Evolutionary conservation across 1,284 basidiomycete species (phyloP).

Genomic region (Cutaneotrichosporon cavernicola): DNA sequence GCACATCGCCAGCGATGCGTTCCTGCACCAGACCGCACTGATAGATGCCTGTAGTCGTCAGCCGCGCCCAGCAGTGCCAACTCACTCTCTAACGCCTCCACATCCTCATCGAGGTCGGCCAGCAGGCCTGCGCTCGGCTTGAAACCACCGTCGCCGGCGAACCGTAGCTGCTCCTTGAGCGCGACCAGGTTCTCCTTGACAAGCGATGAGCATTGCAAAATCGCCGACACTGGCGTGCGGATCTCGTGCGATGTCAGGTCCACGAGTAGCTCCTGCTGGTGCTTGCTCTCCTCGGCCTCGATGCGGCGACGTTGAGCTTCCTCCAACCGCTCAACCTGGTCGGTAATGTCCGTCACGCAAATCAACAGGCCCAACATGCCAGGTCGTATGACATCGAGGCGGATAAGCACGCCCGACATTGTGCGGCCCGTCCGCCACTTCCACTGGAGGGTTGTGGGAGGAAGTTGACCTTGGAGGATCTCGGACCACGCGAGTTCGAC

Average conservation of each 20-base stretch:
- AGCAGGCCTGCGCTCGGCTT: constrained; percentile 42
- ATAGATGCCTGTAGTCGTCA: constrained; percentile 27
- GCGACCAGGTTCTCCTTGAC: constrained; percentile 49
- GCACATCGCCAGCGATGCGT: constrained; percentile 54
- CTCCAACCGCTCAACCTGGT: constrained; percentile 41
- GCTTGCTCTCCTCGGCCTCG: constrained; percentile 43
- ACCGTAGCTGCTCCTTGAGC: constrained; percentile 40
- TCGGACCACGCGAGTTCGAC: constrained; percentile 10
- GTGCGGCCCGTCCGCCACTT: constrained; percentile 40
- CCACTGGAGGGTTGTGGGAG: constrained; percentile 33
- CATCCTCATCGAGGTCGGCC: constrained; percentile 43
- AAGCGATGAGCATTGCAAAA: constrained; percentile 48
- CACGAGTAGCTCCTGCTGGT: constrained; percentile 50
- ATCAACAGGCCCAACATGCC: constrained; percentile 40
- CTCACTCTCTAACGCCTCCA: constrained; percentile 32
- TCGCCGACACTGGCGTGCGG: constrained; percentile 49
- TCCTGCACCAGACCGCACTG: constrained; percentile 53
- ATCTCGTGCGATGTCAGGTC: constrained; percentile 53
- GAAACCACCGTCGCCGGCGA: constrained; percentile 32
- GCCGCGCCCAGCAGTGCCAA: not conserved
- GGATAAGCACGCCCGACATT: constrained; percentile 41
- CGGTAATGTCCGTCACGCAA: constrained; percentile 43
- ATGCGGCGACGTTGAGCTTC: constrained; percentile 43
- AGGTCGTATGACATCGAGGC: constrained; percentile 37
- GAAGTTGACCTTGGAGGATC: constrained; percentile 22